Conservation (phyloP, 164 flowering plant genomes). For the Annona cherimola region DNA sequence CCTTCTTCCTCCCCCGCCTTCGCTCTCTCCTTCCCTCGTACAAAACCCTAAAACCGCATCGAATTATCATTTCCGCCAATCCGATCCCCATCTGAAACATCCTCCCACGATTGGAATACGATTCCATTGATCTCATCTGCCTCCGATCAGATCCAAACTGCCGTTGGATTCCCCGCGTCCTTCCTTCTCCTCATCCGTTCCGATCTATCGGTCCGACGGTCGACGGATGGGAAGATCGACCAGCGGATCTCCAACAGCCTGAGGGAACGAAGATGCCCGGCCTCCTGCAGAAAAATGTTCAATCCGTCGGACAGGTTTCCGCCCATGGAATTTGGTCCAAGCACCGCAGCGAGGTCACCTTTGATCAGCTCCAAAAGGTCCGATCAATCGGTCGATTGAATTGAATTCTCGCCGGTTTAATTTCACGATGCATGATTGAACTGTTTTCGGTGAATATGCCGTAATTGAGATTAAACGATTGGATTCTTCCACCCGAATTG, state of each 20-base stretch:
- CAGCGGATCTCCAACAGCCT: slow-evolving; percentile 1
- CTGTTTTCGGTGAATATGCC: background rate
- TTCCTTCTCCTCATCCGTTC: background rate
- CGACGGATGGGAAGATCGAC: slow-evolving; percentile 2
- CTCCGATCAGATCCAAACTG: background rate
- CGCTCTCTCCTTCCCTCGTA: background rate
- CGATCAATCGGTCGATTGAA: background rate
- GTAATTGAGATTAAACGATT: background rate
- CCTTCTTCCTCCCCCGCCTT: slow-evolving; percentile 2
- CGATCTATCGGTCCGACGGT: background rate
- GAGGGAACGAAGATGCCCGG: slow-evolving; percentile 30
- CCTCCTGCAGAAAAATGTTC: slow-evolving; percentile 29
- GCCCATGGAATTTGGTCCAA: slow-evolving; percentile 79
- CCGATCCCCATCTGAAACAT: background rate
- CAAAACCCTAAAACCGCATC: slow-evolving; percentile 5
- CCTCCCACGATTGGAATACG: background rate
- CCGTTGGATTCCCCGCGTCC: background rate
- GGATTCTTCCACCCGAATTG: background rate
- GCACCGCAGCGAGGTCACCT: slow-evolving; percentile 63
- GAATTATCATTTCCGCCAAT: slow-evolving; percentile 2
- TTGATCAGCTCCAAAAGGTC: slow-evolving; percentile 93
- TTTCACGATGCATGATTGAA: background rate
- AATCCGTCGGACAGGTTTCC: slow-evolving; percentile 33
- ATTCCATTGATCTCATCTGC: background rate
- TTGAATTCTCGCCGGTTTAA: background rate